Evolutionary conservation across 306 rosid species (phyloP), one percentile per base, ranked within the genome.

Genomic region (Trifolium repens): DNA sequence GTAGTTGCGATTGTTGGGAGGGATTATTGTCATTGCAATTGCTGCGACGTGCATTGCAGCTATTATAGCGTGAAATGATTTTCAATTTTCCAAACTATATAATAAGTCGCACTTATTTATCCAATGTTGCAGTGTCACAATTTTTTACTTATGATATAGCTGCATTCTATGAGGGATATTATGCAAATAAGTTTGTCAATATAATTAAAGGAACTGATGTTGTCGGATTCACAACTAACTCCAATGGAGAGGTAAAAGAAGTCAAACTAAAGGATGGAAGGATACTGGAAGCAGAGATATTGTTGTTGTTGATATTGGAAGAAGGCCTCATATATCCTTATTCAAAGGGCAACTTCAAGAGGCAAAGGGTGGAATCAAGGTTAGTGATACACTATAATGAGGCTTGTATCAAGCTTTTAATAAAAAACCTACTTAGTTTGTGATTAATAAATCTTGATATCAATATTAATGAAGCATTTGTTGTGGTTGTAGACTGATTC

Each of bases 281-380:
- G 26, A 91, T 89, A 77, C 91, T 90, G 70, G 92, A 90, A 78
- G 92, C 97, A 67, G 99, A 67, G 99, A 94, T 87, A 88, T 94
- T 70, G 99, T 94, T 75, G 91, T 90, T 59, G 99, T 94, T 63
- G 99, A 97, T 44, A 96, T 92, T 61, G 99, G 99, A 63, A 96
- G 89, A 58, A 86, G 96, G 65, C 99, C 99, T 63, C 89, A 79
- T 65, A 83, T 85, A 60, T 59, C 90, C 44, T 80, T 94, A 67
- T 90, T 92, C 87, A 94, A 92, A 84, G 99, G 97, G 32, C 99
- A 94, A 89, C 89, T 92, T 78, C 90, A 90, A 85, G 99, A 92
- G 85, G 96, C 85, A 72, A 92, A 91, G 77, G 97, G 96, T 59
- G 99, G 97, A 70, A 89, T 94, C 80, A 90, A 94, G 99, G 99